Evolutionary conservation across 768 basidiomycete species (phyloP), one percentile per base, ranked within the genome.

Genomic region (Naematelia aurantialba): DNA sequence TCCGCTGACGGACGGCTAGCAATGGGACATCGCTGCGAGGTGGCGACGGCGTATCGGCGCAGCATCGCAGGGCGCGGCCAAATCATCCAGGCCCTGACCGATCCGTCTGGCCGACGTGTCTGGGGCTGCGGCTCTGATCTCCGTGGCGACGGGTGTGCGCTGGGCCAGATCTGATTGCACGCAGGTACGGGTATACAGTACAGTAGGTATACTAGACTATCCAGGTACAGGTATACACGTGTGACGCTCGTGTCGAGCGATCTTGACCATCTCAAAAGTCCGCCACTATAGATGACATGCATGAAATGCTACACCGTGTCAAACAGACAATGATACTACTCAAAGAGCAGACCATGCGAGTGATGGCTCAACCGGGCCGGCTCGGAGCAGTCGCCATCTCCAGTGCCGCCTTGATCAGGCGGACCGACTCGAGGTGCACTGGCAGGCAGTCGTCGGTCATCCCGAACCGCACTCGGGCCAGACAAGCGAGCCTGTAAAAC

Each of bases 101-200:
- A 78, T 48, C 84, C 85, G 26, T 89, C 89, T 13, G 78, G 76
- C 2, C 80, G 78, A 73, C 79, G 82, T n/a, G 87, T 93, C 3
- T 98, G 96, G 96, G 92, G 89, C 0, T 94, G 89, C 22, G 94
- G 93, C 4, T 91, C 88, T 3, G 96, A 99, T 76, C 84, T 83
- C 57, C 84, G 92, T 31, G 88, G 83, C 17, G 92, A 94, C 75
- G 92, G 92, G 13, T 88, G 90, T 70, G 93, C 91, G 31, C 84
- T 83, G 19, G 84, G 87, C 17, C 90, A 96, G 72, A 90, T 93
- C 54, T 92, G 46, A 47, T 47, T 26, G 17, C 34, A 39, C 8
- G 17, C 34, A 39, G 8, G 17, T 8, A 39, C 8, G 34, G 34
- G 8, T 8, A 39, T 39, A 39, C 34, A 8, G 34, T 8, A n/a